Percentiles rank a stretch among this genome's conserved stretches.
Evolutionary conservation across 2,329 filamentous ascomycete species (phyloP).

Genomic region (Dryadomyces quercus-mongolicae): DNA sequence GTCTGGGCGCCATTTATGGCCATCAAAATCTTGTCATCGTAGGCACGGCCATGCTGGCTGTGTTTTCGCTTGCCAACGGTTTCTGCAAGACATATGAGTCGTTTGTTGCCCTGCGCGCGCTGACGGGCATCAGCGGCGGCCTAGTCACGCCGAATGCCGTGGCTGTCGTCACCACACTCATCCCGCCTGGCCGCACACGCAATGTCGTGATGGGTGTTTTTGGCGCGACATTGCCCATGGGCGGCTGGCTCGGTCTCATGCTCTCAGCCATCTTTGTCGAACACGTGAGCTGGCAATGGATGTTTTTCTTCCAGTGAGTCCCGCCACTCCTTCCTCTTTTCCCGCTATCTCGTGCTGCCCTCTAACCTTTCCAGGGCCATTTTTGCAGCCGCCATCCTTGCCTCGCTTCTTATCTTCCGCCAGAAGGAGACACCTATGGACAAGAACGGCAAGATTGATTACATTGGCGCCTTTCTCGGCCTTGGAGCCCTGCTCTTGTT

Average conservation of each 20-base stretch:
- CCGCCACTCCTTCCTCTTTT: not conserved
- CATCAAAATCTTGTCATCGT: slow-evolving; percentile 33
- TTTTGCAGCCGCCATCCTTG: slow-evolving; percentile 9
- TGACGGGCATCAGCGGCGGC: slow-evolving; percentile 37
- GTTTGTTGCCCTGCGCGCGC: slow-evolving; percentile 29
- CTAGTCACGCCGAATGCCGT: slow-evolving; percentile 40
- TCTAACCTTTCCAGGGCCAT: not conserved
- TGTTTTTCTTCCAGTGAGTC: slow-evolving; percentile 17
- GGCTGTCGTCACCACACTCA: slow-evolving; percentile 33
- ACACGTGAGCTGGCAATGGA: slow-evolving; percentile 23
- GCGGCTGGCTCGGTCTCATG: slow-evolving; percentile 27
- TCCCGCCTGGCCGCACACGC: slow-evolving; percentile 27
- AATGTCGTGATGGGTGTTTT: slow-evolving; percentile 34
- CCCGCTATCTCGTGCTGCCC: not conserved
- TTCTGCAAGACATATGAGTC: slow-evolving; percentile 29
- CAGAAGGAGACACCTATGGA: slow-evolving; percentile 15
- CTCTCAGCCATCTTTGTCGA: slow-evolving; percentile 26
- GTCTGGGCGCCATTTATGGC: slow-evolving; percentile 39
- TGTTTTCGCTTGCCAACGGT: slow-evolving; percentile 30
- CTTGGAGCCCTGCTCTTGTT: slow-evolving; percentile 7
- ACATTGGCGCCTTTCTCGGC: slow-evolving; percentile 8
- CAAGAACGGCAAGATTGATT: slow-evolving; percentile 9
- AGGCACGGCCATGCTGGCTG: slow-evolving; percentile 27
- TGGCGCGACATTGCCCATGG: slow-evolving; percentile 31
- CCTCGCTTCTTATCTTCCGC: slow-evolving; percentile 10